These are phyloP conservation scores for Helicocarpus griseus DNA, from an alignment of 2,329 filamentous ascomycete species.

Conservation along the genomic window DNA sequence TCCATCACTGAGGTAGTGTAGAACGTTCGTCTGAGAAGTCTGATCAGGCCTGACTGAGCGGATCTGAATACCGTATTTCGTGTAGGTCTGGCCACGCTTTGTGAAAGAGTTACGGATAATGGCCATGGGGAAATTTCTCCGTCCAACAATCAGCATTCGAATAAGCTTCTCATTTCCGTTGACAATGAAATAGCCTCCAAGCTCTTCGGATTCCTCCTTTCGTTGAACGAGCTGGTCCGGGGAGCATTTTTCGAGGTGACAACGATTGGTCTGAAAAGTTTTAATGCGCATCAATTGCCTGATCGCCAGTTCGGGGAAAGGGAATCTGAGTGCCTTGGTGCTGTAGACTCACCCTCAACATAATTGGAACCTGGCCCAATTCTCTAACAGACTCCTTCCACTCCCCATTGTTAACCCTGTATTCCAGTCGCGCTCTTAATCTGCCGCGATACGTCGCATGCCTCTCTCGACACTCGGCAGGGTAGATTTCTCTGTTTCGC, in stretches of 20 bases:
- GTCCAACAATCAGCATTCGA: slow-evolving; percentile 79
- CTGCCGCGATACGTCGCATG: slow-evolving; percentile 86
- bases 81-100: slow-evolving; percentile 79
- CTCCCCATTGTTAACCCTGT: slow-evolving; percentile 76
- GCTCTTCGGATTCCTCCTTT: slow-evolving; percentile 92
- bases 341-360: slow-evolving; percentile 62
- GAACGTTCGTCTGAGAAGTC: slow-evolving; percentile 91
- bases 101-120: slow-evolving; percentile 85
- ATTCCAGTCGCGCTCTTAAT: slow-evolving; percentile 74
- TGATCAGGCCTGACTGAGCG: slow-evolving; percentile 93
- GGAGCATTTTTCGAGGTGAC: slow-evolving; percentile 77
- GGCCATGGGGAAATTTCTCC: slow-evolving; percentile 90
- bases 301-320: not conserved
- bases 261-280: slow-evolving; percentile 64
- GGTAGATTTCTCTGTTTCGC: slow-evolving; percentile 74
- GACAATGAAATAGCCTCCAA: slow-evolving; percentile 94
- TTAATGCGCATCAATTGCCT: not conserved
- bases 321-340: slow-evolving; percentile 3
- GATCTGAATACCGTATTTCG: slow-evolving; percentile 80
- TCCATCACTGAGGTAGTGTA: slow-evolving; percentile 91
- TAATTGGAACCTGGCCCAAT: slow-evolving; percentile 80
- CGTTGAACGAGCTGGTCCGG: slow-evolving; percentile 72
- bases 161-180: slow-evolving; percentile 98
- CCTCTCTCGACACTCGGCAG: slow-evolving; percentile 87
- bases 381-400: slow-evolving; percentile 75